phyloP scores from a whole-genome alignment of 1,139 yeast genomes.

The Debaryomyces coudertii region DNA sequence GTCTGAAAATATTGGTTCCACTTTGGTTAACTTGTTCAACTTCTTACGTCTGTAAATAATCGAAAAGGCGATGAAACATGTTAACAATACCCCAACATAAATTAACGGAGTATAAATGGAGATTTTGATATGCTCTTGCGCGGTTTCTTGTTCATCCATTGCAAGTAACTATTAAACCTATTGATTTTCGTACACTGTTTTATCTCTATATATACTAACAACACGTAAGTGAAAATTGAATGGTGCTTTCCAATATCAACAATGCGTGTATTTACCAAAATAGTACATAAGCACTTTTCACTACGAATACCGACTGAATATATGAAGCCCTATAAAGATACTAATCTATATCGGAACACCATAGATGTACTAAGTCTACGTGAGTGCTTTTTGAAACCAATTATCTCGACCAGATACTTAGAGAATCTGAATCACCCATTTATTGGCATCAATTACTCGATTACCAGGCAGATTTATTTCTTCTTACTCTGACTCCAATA shows the following conservation, averaged over 20 bases:
- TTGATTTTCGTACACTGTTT: background rate
- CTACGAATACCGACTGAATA: background rate
- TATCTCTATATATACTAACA: constrained; percentile 1
- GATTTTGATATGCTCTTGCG: constrained; percentile 44
- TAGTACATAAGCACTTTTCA: background rate
- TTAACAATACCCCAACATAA: constrained; percentile 70
- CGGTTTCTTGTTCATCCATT: constrained; percentile 35
- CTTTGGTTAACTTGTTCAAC: constrained; percentile 52
- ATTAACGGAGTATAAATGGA: constrained; percentile 86
- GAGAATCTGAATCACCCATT: background rate
- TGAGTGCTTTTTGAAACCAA: background rate
- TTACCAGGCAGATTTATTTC: constrained; percentile 55
- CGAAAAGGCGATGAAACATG: constrained; percentile 77
- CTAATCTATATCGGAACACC: no score
- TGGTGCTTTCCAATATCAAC: background rate
- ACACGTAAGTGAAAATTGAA: constrained; percentile 12
- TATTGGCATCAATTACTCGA: background rate
- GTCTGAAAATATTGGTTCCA: constrained; percentile 73
- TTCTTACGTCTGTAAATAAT: constrained; percentile 67
- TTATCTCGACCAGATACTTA: background rate
- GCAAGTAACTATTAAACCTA: background rate
- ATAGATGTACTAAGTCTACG: no score
- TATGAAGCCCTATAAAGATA: background rate
- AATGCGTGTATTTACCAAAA: constrained; percentile 3
- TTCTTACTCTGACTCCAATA: constrained; percentile 62